Percentiles rank a stretch among this genome's conserved stretches.
Evolutionary conservation across 495 filamentous ascomycete genomes (phyloP).

Genomic region (Letharia columbiana): DNA sequence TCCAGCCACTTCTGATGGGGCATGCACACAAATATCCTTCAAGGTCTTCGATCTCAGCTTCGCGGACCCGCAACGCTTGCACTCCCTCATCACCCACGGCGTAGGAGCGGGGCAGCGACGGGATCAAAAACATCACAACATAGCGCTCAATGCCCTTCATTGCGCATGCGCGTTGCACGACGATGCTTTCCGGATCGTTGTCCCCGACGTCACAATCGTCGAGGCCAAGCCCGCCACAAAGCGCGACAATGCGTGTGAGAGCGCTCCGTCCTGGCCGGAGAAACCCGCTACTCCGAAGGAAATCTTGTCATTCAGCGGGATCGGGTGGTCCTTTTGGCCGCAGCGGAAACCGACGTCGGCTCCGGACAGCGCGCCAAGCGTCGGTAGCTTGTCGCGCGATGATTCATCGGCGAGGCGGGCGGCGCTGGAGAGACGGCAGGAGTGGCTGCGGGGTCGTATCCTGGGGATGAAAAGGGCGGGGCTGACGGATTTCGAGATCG

Average conservation of each 20-base stretch:
- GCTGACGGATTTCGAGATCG: conserved; percentile 12
- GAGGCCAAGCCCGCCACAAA: neutral
- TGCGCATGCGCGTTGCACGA: conserved; percentile 16
- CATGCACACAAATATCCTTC: neutral
- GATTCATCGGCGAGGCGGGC: neutral
- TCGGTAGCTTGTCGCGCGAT: neutral
- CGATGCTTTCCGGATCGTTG: conserved; percentile 2
- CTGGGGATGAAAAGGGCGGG: conserved; percentile 12
- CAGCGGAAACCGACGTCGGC: neutral
- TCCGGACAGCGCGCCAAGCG: neutral
- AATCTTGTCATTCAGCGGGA: neutral
- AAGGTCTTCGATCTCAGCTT: conserved; percentile 18
- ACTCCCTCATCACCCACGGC: neutral
- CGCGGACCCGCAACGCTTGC: conserved; percentile 9
- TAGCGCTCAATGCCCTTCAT: neutral
- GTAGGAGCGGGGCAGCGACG: neutral
- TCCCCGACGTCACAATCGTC: neutral
- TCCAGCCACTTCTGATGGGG: neutral
- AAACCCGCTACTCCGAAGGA: neutral
- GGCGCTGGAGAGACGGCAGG: conserved; percentile 17
- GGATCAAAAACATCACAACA: neutral
- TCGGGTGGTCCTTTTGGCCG: neutral
- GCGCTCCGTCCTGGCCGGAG: neutral
- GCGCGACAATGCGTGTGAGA: neutral
- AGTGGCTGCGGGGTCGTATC: conserved; percentile 7